Conservation (phyloP, 345 rosid species). For the Firmiana major region DNA sequence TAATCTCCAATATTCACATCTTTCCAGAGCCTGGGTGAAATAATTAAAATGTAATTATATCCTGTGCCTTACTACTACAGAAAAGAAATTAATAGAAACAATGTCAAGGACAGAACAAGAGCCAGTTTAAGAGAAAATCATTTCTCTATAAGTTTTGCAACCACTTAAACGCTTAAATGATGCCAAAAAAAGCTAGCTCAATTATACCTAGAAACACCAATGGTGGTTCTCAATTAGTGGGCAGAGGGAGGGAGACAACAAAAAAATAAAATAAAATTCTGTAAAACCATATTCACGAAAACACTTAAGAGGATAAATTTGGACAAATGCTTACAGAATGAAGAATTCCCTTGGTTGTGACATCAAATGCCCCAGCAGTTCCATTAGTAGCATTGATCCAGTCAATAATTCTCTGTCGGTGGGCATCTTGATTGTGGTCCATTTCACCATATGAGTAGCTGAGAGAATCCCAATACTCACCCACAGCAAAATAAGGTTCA, state of each 20-base stretch:
- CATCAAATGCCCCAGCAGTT: slow-evolving; percentile 92
- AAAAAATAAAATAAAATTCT: not conserved
- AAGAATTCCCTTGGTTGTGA: slow-evolving; percentile 94
- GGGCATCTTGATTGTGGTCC: slow-evolving; percentile 95
- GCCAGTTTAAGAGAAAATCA: not conserved
- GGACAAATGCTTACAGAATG: slow-evolving; percentile 56
- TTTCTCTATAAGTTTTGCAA: not conserved
- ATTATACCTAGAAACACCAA: not conserved
- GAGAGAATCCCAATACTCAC: slow-evolving; percentile 97
- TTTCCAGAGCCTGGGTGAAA: slow-evolving; percentile 59
- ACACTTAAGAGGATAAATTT: not conserved
- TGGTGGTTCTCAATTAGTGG: not conserved
- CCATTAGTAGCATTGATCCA: slow-evolving; percentile 88
- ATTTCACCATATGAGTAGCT: slow-evolving; percentile 79
- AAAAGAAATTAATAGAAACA: not conserved
- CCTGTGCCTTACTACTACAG: not conserved
- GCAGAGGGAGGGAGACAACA: not conserved
- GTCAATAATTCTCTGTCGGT: slow-evolving; percentile 87
- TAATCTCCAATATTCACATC: slow-evolving; percentile 92
- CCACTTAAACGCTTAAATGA: not conserved
- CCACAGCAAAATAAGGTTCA: slow-evolving; percentile 85
- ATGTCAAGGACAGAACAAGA: not conserved
- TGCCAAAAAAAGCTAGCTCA: not conserved
- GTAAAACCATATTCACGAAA: not conserved
- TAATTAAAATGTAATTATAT: not conserved